Conservation (phyloP, 208 protist species). For the Leishmania turanica region DNA sequence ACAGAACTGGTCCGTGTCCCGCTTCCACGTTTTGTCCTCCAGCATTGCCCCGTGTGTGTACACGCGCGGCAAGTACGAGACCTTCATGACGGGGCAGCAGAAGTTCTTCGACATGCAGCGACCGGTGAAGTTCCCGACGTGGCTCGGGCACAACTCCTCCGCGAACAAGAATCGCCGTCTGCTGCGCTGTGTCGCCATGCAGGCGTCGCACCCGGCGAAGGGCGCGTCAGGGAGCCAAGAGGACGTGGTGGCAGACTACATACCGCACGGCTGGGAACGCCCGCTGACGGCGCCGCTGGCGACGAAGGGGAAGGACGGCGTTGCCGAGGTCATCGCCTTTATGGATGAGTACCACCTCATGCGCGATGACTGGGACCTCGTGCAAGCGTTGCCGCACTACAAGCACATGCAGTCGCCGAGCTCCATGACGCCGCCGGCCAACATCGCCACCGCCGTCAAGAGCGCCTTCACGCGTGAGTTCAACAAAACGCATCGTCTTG, state of each 20-base stretch:
- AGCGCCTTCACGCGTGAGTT: conserved; percentile 89
- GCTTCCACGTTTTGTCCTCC: conserved; percentile 67
- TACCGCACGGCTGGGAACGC: conserved; percentile 76
- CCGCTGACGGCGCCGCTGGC: conserved; percentile 61
- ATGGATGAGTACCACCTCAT: conserved; percentile 90
- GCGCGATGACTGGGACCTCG: conserved; percentile 92
- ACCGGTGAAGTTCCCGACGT: conserved; percentile 88
- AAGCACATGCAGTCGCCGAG: conserved; percentile 61
- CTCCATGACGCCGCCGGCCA: conserved; percentile 14
- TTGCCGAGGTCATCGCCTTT: conserved; percentile 73
- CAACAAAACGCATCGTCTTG: conserved; percentile 82
- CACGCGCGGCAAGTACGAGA: conserved; percentile 86
- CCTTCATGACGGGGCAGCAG: conserved; percentile 76
- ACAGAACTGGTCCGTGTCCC: conserved; percentile 90
- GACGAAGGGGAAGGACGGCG: conserved; percentile 65
- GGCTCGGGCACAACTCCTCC: conserved; percentile 90
- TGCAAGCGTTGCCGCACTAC: conserved; percentile 71
- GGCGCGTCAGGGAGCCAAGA: conserved; percentile 74
- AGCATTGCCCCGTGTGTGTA: conserved; percentile 83
- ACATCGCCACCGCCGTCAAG: conserved; percentile 82
- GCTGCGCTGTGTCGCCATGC: conserved; percentile 63
- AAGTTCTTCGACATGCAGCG: conserved; percentile 82
- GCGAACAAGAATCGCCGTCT: conserved; percentile 88
- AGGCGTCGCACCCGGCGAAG: conserved; percentile 50
- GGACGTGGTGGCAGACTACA: conserved; percentile 86